Percentiles rank a stretch among this genome's conserved stretches.
These are phyloP conservation scores for Celoporthe dispersa DNA, from an alignment of 2,329 filamentous ascomycete species.

Conservation along the genomic window DNA sequence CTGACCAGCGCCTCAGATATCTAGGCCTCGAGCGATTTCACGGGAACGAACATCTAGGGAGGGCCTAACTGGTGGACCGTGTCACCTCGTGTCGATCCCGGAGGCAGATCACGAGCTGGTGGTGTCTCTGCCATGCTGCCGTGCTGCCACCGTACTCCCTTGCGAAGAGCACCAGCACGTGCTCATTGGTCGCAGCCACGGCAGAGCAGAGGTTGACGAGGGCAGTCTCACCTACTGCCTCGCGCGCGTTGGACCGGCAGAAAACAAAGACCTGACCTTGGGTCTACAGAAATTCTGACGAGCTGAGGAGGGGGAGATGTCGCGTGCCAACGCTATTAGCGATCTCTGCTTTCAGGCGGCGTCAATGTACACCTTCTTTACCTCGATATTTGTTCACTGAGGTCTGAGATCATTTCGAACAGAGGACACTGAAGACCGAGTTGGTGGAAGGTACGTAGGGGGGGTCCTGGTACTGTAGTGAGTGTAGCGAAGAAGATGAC, in stretches of 20 bases:
- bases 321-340: neutral
- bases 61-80: conserved; percentile 5
- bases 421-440: neutral
- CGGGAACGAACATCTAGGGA: neutral
- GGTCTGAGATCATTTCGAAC: neutral
- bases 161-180: conserved; percentile 6
- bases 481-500: neutral
- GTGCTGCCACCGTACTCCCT: neutral
- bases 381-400: neutral
- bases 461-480: neutral
- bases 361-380: neutral
- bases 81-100: neutral
- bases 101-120: neutral
- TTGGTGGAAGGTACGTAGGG: neutral
- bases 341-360: neutral
- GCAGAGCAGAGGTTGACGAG: conserved; percentile 1
- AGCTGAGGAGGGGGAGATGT: neutral
- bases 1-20: neutral
- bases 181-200: conserved; percentile 6
- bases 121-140: neutral
- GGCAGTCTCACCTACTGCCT: neutral
- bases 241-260: conserved; percentile 5
- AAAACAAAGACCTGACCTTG: neutral
- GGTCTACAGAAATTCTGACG: neutral
- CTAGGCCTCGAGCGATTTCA: neutral